Conservation (phyloP, 805 yeast genomes). For the Metschnikowia drakensbergensis region DNA sequence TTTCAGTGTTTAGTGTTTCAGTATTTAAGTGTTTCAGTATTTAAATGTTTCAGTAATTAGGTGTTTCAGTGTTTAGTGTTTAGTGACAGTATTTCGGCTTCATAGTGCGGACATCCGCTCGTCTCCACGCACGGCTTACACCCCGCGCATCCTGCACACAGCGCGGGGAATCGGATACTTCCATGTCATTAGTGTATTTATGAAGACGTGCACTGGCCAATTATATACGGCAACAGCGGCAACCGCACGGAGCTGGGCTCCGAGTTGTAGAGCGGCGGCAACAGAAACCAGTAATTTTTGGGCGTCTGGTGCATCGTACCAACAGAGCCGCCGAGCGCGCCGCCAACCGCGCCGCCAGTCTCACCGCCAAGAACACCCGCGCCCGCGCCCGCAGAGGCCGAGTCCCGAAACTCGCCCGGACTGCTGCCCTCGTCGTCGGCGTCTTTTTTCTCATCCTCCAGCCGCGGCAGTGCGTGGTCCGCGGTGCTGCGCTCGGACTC, state of each 20-base stretch:
- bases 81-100: too few relatives aligned
- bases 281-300: background rate
- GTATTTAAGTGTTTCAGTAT: too few relatives aligned
- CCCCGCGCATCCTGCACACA: too few relatives aligned
- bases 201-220: constrained; percentile 1
- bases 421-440: background rate
- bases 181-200: background rate
- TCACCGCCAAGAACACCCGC: background rate
- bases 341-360: too few relatives aligned
- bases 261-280: constrained; percentile 1
- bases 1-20: too few relatives aligned
- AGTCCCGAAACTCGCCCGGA: background rate
- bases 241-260: constrained; percentile 2
- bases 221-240: constrained; percentile 14
- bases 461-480: background rate
- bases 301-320: background rate
- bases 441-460: background rate
- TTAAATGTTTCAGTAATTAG: too few relatives aligned
- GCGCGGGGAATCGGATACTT: too few relatives aligned
- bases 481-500: background rate
- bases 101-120: too few relatives aligned
- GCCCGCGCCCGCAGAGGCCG: background rate
- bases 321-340: too few relatives aligned
- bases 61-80: too few relatives aligned
- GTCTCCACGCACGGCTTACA: too few relatives aligned